Evolutionary conservation across 2,329 filamentous ascomycete genomes (phyloP), one percentile per base, ranked within the genome.

Genomic region (Fusarium nelsonii): DNA sequence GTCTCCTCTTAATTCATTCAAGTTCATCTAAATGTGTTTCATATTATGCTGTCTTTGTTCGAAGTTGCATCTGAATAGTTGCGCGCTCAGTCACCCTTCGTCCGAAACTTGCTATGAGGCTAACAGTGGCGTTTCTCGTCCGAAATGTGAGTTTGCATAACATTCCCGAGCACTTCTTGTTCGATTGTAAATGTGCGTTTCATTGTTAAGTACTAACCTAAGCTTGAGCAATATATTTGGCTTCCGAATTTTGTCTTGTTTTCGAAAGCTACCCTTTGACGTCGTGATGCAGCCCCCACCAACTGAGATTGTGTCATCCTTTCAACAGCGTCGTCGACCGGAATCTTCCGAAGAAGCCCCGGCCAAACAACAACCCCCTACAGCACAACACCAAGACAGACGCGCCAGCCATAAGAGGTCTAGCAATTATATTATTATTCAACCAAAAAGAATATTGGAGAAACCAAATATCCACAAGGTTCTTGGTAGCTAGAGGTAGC

Each of bases 261-360:
- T 28, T 18, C 36, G 45, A 36, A 32, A 56, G n/a, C 23, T 48
- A 11, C 23, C 39, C 18, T 57, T 63, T 49, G 26, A 49, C n/a
- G 49, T 57, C 11, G 58, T 39, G 60, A 49, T 63, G 33, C n/a
- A 63, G 45, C 32, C 32, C 33, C 50, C 49, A 63, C 60, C 30
- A 65, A 33, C 41, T 37, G 33, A 33, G 20, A 62, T 58, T 67
- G 43, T 67, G 51, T 50, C 63, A 65, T 69, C 45, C 56, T 56
- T 20, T 46, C 12, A 49, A 54, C 34, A 54, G 6, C 15, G 9
- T 34, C 9, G 9, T 34, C 8, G 48, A 16, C 44, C 41, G 16
- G 36, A 32, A 50, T 66, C 46, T 58, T 56, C 67, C 66, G 67
- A 69, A 44, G 67, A 69, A 56, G 26, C 16, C 20, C 66, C 65